A percentile compares a stretch with the other conserved stretches of the same genome.
These are phyloP conservation scores for Drosera spatulata DNA, from an alignment of 179 eudicot species.

Conservation along the genomic window DNA sequence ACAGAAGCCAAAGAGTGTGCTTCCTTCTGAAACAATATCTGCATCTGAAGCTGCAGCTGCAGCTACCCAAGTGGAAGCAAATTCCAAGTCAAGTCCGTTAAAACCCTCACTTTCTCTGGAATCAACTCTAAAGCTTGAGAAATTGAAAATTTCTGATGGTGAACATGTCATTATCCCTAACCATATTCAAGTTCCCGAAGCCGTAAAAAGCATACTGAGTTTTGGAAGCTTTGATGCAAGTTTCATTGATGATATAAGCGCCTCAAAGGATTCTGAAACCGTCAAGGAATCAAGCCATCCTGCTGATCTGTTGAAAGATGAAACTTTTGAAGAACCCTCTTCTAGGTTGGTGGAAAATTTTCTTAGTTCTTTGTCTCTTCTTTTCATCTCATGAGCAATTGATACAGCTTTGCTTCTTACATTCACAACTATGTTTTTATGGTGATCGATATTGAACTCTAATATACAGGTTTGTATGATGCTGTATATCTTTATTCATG, in stretches of 20 bases:
- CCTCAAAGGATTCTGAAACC: background rate
- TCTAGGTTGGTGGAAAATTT: background rate
- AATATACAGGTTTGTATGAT: too few species aligned
- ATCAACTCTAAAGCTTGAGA: slow-evolving; percentile 30
- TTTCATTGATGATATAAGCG: slow-evolving; percentile 16
- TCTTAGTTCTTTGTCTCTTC: too few species aligned
- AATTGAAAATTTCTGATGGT: slow-evolving; percentile 25
- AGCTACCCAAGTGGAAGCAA: slow-evolving; percentile 3
- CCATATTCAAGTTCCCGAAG: slow-evolving; percentile 82
- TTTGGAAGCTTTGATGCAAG: slow-evolving; percentile 82
- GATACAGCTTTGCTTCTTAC: too few species aligned
- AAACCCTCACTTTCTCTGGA: slow-evolving; percentile 25
- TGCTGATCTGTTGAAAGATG: background rate
- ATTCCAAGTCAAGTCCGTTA: slow-evolving; percentile 2
- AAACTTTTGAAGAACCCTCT: slow-evolving; percentile 1
- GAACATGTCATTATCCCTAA: slow-evolving; percentile 71
- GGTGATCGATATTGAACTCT: too few species aligned
- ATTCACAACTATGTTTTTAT: too few species aligned
- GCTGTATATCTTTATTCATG: background rate
- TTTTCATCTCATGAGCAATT: too few species aligned
- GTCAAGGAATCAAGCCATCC: too few species aligned
- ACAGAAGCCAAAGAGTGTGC: background rate
- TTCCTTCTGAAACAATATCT: background rate
- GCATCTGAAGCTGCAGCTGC: slow-evolving; percentile 6
- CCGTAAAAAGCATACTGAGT: slow-evolving; percentile 54